phyloP scores from a whole-genome alignment of 23 red algal species.

The Gracilaria domingensis region DNA sequence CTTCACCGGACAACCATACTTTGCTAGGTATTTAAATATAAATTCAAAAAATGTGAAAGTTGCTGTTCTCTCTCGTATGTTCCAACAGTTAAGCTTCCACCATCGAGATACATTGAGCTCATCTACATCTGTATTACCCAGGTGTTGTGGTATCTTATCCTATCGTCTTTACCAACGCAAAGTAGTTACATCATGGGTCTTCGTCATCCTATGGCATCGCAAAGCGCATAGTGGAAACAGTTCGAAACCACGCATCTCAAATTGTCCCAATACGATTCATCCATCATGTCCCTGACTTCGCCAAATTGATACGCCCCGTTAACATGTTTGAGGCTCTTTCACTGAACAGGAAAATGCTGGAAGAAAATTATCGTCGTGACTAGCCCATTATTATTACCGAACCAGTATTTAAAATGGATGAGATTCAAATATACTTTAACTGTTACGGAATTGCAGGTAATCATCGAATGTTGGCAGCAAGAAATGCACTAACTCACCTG shows the following conservation, averaged over 20 bases:
- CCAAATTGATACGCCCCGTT: not conserved
- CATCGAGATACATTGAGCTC: too few relatives aligned
- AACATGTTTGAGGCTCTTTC: not conserved
- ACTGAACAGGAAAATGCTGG: not conserved
- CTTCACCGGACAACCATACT: conserved; percentile 72
- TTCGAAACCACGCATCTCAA: too few relatives aligned
- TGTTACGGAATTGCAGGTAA: not conserved
- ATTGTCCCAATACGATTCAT: not conserved
- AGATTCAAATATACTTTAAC: not conserved
- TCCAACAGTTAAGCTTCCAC: too few relatives aligned
- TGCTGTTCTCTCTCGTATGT: too few relatives aligned
- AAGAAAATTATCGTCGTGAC: not conserved
- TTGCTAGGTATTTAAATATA: too few relatives aligned
- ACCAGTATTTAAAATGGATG: not conserved
- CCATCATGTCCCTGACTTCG: not conserved
- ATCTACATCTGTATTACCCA: too few relatives aligned
- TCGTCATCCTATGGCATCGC: too few relatives aligned
- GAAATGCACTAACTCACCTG: not conserved
- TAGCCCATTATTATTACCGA: not conserved
- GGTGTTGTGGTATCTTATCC: too few relatives aligned
- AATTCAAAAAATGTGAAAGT: too few relatives aligned
- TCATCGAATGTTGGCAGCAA: not conserved
- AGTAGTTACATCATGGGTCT: too few relatives aligned
- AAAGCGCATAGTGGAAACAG: too few relatives aligned
- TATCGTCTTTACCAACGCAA: too few relatives aligned